phyloP scores from a whole-genome alignment of 1,284 basidiomycete genomes.

The Jaminaea rosea region DNA sequence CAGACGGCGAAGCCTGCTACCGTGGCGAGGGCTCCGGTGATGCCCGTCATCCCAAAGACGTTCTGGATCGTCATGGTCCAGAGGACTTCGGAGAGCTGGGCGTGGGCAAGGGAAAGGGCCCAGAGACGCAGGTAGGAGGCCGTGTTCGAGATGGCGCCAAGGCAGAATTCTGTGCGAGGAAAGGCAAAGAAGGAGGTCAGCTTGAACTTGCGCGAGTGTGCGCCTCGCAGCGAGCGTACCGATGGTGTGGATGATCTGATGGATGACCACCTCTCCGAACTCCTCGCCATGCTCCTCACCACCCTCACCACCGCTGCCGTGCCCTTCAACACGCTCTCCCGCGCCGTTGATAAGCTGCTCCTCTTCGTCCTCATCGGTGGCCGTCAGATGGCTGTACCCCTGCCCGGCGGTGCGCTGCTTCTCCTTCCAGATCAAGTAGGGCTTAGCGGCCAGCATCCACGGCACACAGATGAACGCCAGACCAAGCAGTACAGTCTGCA shows the following conservation, averaged over 20 bases:
- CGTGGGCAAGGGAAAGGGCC: conserved; percentile 95
- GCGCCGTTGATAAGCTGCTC: conserved; percentile 49
- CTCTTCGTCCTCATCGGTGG: conserved; percentile 27
- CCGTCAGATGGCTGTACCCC: conserved; percentile 58
- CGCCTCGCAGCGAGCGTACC: no score
- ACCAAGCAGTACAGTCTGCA: conserved; percentile 72
- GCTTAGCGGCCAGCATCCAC: conserved; percentile 86
- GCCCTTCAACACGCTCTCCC: no score
- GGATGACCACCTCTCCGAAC: conserved; percentile 87
- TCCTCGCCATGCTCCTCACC: conserved; percentile 55
- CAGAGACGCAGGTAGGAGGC: conserved; percentile 97
- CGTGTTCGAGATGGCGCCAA: conserved; percentile 97
- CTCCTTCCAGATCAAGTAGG: conserved; percentile 88
- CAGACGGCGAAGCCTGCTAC: conserved; percentile 66
- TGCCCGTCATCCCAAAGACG: conserved; percentile 44
- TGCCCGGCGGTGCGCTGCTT: conserved; percentile 72
- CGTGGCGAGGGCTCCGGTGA: conserved; percentile 57
- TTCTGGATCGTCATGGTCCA: conserved; percentile 47
- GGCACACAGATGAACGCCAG: conserved; percentile 83
- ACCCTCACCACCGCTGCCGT: conserved; percentile 60
- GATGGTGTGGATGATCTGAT: conserved; percentile 67
- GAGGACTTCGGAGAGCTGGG: conserved; percentile 84
- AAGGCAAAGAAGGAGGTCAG: conserved; percentile 60
- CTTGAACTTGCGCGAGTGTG: conserved; percentile 1
- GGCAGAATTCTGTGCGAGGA: conserved; percentile 98